Conservation (phyloP, 306 rosid genomes). For the Corylus avellana region DNA sequence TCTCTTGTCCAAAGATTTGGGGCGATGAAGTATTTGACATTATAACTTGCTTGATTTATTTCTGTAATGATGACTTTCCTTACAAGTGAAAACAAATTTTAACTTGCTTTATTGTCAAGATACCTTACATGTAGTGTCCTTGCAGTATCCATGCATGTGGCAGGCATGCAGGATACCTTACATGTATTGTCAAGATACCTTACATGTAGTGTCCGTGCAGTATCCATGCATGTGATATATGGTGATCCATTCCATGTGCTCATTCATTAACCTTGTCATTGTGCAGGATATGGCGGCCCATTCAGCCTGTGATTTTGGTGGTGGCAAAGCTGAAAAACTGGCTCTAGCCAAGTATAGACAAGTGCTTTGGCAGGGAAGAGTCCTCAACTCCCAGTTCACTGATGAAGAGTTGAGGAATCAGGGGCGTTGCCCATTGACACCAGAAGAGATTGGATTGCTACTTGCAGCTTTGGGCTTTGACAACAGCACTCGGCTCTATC, state of each 20-base stretch:
- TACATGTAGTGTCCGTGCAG: no score
- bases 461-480: conserved; percentile 93
- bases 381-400: conserved; percentile 93
- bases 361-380: conserved; percentile 96
- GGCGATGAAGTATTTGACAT: neutral
- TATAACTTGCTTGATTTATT: neutral
- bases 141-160: neutral
- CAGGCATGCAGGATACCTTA: neutral
- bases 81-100: neutral
- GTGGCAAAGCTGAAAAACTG: conserved; percentile 86
- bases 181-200: neutral
- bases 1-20: neutral
- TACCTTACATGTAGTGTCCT: neutral
- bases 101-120: neutral
- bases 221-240: no score
- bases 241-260: conserved; percentile 1
- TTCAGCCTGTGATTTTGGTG: conserved; percentile 99
- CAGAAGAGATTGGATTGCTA: conserved; percentile 92
- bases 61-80: neutral
- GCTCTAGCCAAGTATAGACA: conserved; percentile 95
- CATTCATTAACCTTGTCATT: neutral
- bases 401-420: conserved; percentile 92
- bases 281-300: conserved; percentile 99
- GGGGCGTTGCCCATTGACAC: conserved; percentile 98
- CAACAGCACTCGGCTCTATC: conserved; percentile 86